Evolutionary conservation across 148 eudicot species (phyloP).

Genomic region (Cornus suecica): DNA sequence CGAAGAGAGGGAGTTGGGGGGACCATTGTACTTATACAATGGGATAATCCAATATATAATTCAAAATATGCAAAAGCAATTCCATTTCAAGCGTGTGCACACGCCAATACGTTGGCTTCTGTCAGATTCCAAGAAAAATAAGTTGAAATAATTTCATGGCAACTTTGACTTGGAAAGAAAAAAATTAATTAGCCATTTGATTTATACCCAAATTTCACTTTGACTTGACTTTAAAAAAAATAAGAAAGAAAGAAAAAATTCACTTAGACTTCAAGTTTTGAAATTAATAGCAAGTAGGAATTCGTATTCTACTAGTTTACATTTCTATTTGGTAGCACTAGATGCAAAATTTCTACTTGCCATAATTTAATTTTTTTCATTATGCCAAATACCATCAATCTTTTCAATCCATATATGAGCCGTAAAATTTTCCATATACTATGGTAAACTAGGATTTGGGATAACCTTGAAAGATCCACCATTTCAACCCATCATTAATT

Average conservation of each 20-base stretch:
- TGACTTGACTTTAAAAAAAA: no score
- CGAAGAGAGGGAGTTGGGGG: background rate
- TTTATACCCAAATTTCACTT: no score
- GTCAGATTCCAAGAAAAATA: constrained; percentile 10
- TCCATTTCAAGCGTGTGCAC: background rate
- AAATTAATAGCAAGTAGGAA: no score
- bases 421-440: background rate
- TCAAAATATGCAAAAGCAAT: background rate
- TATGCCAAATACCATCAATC: background rate
- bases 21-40: constrained; percentile 10
- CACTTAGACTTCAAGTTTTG: no score
- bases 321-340: no score
- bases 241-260: no score
- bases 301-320: background rate
- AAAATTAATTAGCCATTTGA: background rate
- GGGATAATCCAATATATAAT: background rate
- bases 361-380: background rate
- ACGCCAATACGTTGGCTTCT: constrained; percentile 12
- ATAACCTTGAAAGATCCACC: no score
- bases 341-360: no score
- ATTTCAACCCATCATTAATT: no score
- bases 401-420: background rate
- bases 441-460: background rate
- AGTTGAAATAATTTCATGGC: background rate
- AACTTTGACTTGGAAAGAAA: background rate